Evolutionary conservation across 2,329 filamentous ascomycete genomes (phyloP).

Genomic region (Arthrobotrys entomopaga): DNA sequence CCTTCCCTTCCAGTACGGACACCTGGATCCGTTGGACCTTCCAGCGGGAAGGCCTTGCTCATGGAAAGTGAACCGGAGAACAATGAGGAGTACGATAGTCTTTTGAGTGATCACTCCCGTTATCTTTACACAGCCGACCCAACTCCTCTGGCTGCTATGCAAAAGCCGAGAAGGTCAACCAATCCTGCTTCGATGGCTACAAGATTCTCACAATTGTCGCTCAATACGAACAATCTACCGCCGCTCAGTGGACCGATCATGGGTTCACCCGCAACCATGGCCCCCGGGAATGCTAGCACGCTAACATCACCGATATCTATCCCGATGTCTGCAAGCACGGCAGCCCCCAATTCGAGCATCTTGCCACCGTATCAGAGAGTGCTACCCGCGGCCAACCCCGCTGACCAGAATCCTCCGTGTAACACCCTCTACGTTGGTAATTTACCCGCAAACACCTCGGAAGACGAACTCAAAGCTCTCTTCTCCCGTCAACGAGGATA

Average conservation of each 20-base stretch:
- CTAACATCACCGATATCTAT: constrained; percentile 52
- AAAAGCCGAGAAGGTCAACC: constrained; percentile 48
- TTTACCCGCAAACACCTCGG: constrained; percentile 87
- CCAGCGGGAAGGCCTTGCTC: constrained; percentile 53
- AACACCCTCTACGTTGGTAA: constrained; percentile 99
- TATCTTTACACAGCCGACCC: constrained; percentile 49
- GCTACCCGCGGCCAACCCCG: constrained; percentile 86
- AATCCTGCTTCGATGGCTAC: constrained; percentile 48
- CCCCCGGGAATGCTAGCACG: constrained; percentile 42
- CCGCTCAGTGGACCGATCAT: constrained; percentile 41
- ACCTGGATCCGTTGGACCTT: constrained; percentile 36
- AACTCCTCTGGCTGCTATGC: constrained; percentile 33
- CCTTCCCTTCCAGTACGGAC: constrained; percentile 33
- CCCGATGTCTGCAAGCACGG: constrained; percentile 42
- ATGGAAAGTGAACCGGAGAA: constrained; percentile 53
- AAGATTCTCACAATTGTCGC: constrained; percentile 48
- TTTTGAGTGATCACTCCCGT: constrained; percentile 50
- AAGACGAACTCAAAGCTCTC: constrained; percentile 92
- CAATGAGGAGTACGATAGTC: constrained; percentile 50
- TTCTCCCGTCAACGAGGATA: constrained; percentile 95
- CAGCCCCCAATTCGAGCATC: constrained; percentile 28
- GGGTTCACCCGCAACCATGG: constrained; percentile 48
- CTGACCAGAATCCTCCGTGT: constrained; percentile 95
- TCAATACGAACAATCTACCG: constrained; percentile 53
- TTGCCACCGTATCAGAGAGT: constrained; percentile 56